A percentile compares a stretch with the other conserved stretches of the same genome.
Evolutionary conservation across 192 early-diverging fungal species (phyloP).

Genomic region (Coemansia sp.): DNA sequence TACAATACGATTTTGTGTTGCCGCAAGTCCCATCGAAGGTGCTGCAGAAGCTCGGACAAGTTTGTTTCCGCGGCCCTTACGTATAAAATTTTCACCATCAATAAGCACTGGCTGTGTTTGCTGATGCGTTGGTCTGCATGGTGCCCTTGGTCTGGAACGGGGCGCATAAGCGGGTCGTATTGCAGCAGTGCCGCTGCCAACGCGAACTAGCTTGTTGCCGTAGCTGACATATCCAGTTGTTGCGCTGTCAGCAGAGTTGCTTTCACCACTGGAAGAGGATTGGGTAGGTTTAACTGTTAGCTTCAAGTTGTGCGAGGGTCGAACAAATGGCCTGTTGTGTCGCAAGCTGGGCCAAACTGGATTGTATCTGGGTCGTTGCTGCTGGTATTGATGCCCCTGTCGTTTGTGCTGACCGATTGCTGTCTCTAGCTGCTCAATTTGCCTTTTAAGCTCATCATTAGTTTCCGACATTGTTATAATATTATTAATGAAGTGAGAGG

Average conservation of each 20-base stretch:
- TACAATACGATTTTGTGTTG: slow-evolving; percentile 13
- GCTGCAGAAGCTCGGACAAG: slow-evolving; percentile 25
- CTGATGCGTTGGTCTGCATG: background rate
- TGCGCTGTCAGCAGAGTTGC: background rate
- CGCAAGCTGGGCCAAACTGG: slow-evolving; percentile 20
- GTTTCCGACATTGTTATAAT: slow-evolving; percentile 12
- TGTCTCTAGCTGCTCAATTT: slow-evolving; percentile 34
- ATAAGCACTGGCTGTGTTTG: slow-evolving; percentile 11
- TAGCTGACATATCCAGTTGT: slow-evolving; percentile 22
- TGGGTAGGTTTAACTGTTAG: slow-evolving; percentile 22
- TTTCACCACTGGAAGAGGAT: background rate
- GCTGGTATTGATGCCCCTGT: background rate
- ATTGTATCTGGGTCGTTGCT: slow-evolving; percentile 10
- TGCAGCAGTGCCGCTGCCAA: slow-evolving; percentile 16
- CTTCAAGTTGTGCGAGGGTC: slow-evolving; percentile 44
- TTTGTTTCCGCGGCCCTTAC: slow-evolving; percentile 35
- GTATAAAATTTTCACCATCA: slow-evolving; percentile 36
- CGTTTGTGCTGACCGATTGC: slow-evolving; percentile 21
- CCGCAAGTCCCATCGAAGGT: background rate
- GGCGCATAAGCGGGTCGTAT: background rate
- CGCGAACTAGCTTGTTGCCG: slow-evolving; percentile 43
- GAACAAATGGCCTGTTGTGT: background rate
- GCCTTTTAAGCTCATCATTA: slow-evolving; percentile 30
- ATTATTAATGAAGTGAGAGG: slow-evolving; percentile 1
- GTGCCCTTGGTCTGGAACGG: background rate